Evolutionary conservation across 768 basidiomycete species (phyloP), one percentile per base, ranked within the genome.

Genomic region (Lactarius hengduanensis): DNA sequence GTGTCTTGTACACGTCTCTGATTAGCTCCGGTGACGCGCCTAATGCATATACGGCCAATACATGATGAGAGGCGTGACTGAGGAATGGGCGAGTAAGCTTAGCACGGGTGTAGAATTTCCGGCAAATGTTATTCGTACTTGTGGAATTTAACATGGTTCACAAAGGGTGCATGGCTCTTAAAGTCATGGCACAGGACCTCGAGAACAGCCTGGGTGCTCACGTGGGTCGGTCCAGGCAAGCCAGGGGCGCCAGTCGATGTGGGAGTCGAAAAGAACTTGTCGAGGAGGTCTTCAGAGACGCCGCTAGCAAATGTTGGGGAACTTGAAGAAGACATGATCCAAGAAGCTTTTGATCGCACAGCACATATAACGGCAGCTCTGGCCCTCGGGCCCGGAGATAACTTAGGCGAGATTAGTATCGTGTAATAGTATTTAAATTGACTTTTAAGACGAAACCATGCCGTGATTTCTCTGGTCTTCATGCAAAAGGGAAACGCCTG

Each of bases 1-100:
- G 77, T 59, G 81, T 77, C 1, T 72, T 76, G 5, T 76, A 83
- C 2, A 78, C 81, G 4, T 77, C 80, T 40, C 78, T 74, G 3
- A 84, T 73, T 40, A 83, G 70, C 10, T 73, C 68, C 3, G 73
- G 74, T 18, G 79, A 75, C 0, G 82, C 88, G 2, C 89, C 90
- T 20, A 91, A 73, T 0, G 80, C 79, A 79, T 84, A 90, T 4
- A 86, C 77, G 5, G 86, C 85, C 43, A 88, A 74, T 20, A 83
- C 70, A 30, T 83, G 84, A 68, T 89, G 87, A 5, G 83, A 76
- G 45, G 82, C 74, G 74, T 90, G 89, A 64, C 83, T 84, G 61
- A 64, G 4, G 8, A n/a, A 45, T 18, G 41, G 7, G 20, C 15
- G 32, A 58, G 18, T 56, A 26, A 18, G 20, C 38, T 22, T 18